These are phyloP conservation scores for Lactarius hatsudake DNA, from an alignment of 768 basidiomycete genomes.

Conservation along the genomic window DNA sequence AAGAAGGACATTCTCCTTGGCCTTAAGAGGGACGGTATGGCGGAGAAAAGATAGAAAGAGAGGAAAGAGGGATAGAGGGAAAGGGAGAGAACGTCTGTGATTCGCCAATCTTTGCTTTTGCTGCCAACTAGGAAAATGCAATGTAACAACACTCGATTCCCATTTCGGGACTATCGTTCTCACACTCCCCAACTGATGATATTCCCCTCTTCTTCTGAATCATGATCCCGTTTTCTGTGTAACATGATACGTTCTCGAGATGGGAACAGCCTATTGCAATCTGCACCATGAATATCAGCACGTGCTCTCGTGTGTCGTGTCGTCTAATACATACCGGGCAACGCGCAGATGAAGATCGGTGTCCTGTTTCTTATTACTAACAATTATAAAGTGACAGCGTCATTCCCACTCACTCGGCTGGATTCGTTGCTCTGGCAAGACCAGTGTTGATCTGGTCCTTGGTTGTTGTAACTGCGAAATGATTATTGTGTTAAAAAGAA, in stretches of 20 bases:
- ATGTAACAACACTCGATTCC: constrained; percentile 1
- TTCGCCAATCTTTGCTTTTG: constrained; percentile 10
- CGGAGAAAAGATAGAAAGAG: constrained; percentile 32
- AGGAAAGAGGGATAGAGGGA: constrained; percentile 11
- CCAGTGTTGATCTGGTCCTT: constrained; percentile 54
- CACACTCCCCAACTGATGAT: constrained; percentile 76
- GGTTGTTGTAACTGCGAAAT: constrained; percentile 43
- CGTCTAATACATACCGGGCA: constrained; percentile 44
- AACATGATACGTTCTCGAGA: constrained; percentile 63
- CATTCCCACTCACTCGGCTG: constrained; percentile 52
- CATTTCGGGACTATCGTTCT: constrained; percentile 7
- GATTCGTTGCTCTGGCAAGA: constrained; percentile 60
- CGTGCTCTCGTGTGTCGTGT: background rate
- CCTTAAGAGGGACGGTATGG: constrained; percentile 71
- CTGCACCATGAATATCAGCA: constrained; percentile 32
- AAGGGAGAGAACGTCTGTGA: background rate
- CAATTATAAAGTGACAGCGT: background rate
- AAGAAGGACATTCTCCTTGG: constrained; percentile 91
- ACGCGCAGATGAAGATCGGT: constrained; percentile 75
- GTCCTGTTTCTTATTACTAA: constrained; percentile 46
- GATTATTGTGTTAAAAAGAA: background rate
- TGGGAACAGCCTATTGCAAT: constrained; percentile 71
- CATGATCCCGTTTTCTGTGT: constrained; percentile 74
- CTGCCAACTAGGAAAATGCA: background rate
- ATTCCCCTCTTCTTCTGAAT: constrained; percentile 47